Percentiles rank a stretch among this genome's conserved stretches.
Conservation (phyloP, 345 rosid genomes). For the Psidium friedrichsthalianum region DNA sequence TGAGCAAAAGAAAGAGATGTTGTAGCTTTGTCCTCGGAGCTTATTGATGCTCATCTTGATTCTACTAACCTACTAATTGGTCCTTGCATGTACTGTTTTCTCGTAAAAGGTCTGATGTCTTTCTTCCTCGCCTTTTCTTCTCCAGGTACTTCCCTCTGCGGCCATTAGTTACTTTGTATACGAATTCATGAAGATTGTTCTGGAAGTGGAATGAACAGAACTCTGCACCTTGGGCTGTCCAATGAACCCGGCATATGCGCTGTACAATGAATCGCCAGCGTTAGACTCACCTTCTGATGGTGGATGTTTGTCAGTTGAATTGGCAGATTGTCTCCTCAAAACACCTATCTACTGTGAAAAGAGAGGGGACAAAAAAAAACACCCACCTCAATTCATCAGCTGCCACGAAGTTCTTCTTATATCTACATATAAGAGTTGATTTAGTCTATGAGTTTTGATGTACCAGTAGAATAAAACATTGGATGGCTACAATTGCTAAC, state of each 20-base stretch:
- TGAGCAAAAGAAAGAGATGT: not conserved
- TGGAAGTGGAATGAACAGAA: slow-evolving; percentile 49
- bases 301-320: not conserved
- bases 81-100: not conserved
- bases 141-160: slow-evolving; percentile 87
- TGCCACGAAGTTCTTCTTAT: not conserved
- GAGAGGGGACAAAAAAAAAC: not conserved
- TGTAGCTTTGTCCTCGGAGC: not conserved
- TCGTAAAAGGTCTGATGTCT: not conserved
- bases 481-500: not conserved
- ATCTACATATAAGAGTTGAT: not conserved
- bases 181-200: slow-evolving; percentile 77
- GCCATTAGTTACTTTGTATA: slow-evolving; percentile 74
- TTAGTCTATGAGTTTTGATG: not conserved
- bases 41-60: not conserved
- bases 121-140: not conserved
- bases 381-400: not conserved
- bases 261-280: not conserved
- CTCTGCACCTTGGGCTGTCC: not conserved
- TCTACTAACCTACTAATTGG: not conserved
- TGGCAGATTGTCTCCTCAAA: not conserved
- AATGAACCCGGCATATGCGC: not conserved
- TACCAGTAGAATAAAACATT: not conserved
- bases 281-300: not conserved
- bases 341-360: not conserved